Evolutionary conservation across 1,139 yeast genomes (phyloP).

Genomic region (Debaryomyces sp.): DNA sequence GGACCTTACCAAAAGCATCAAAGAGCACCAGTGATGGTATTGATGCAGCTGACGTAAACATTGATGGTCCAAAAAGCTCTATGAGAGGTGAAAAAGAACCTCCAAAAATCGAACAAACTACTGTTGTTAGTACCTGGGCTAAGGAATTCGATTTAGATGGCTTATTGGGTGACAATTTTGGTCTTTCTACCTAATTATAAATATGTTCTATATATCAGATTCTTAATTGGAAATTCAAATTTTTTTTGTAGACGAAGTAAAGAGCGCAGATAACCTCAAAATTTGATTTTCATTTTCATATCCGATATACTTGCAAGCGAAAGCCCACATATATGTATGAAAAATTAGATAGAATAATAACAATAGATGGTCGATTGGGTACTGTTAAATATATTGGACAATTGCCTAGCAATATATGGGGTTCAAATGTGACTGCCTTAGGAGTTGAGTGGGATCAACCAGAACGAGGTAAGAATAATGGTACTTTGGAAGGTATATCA

Average conservation of each 20-base stretch:
- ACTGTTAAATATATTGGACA: slow-evolving; percentile 67
- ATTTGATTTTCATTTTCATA: background rate
- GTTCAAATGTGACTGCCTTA: slow-evolving; percentile 45
- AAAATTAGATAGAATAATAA: slow-evolving; percentile 47
- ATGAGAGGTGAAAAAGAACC: slow-evolving; percentile 51
- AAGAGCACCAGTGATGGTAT: slow-evolving; percentile 29
- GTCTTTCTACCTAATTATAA: slow-evolving; percentile 17
- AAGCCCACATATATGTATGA: slow-evolving; percentile 13
- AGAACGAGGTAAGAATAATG: slow-evolving; percentile 76
- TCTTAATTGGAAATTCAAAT: background rate
- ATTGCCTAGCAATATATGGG: slow-evolving; percentile 59
- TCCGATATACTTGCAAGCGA: slow-evolving; percentile 1
- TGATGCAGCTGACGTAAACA: slow-evolving; percentile 28
- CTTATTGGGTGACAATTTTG: slow-evolving; percentile 53
- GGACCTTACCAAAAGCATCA: slow-evolving; percentile 82
- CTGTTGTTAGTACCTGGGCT: slow-evolving; percentile 89
- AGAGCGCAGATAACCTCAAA: background rate
- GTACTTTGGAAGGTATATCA: slow-evolving; percentile 59
- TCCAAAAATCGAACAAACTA: slow-evolving; percentile 68
- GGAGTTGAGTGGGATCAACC: slow-evolving; percentile 91
- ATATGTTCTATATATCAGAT: background rate
- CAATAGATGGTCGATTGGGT: slow-evolving; percentile 53
- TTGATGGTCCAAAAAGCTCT: slow-evolving; percentile 45
- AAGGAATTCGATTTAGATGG: slow-evolving; percentile 92
- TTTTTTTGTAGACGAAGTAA: background rate